These are phyloP conservation scores for Penicillium malachiteum DNA, from an alignment of 495 filamentous ascomycete species.

Conservation along the genomic window DNA sequence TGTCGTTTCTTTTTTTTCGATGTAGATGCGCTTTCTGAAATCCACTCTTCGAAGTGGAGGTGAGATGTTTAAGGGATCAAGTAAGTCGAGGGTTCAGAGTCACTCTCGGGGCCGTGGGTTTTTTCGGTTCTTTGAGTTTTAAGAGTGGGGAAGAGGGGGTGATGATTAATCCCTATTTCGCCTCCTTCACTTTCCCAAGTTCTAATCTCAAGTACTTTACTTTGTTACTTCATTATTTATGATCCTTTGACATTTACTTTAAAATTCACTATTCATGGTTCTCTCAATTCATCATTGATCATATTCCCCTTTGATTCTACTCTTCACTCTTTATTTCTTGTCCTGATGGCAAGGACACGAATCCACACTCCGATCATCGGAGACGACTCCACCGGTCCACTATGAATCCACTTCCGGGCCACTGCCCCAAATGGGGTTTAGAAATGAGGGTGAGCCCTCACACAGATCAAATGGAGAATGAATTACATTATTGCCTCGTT, in stretches of 20 bases:
- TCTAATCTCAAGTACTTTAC: background rate
- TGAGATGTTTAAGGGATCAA: slow-evolving; percentile 8
- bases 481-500: background rate
- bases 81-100: slow-evolving; percentile 1
- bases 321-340: no score
- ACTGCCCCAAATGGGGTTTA: slow-evolving; percentile 1
- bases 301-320: background rate
- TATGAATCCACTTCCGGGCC: background rate
- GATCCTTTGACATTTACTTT: background rate
- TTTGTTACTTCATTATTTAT: background rate
- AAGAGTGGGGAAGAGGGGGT: slow-evolving; percentile 8
- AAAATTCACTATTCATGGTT: no score
- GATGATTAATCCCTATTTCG: slow-evolving; percentile 24
- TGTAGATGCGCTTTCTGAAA: background rate
- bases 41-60: background rate
- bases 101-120: slow-evolving; percentile 9
- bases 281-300: background rate
- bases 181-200: background rate
- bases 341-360: background rate
- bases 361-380: slow-evolving; percentile 1
- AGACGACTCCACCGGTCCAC: background rate
- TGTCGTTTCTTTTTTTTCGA: background rate
- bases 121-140: slow-evolving; percentile 13
- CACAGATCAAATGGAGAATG: background rate
- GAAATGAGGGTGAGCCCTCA: background rate